Conservation (phyloP, 768 basidiomycete genomes). For the Flagelloscypha sp. region DNA sequence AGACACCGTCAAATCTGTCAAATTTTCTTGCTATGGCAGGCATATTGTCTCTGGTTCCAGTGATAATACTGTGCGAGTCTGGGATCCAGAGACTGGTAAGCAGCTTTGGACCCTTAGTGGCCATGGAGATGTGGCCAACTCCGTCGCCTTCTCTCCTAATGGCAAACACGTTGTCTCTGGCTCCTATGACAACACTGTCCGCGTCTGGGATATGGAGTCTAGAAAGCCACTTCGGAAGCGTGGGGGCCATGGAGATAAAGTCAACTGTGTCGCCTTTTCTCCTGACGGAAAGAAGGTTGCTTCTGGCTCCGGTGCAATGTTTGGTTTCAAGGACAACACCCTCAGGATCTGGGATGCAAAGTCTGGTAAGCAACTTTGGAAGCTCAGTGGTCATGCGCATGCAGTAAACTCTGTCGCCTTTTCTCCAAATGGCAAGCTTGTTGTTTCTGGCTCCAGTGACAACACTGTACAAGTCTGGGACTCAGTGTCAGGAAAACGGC, state of each 20-base stretch:
- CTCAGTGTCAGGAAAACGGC: too few species aligned
- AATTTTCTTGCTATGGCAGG: conserved; percentile 87
- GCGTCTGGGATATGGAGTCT: conserved; percentile 53
- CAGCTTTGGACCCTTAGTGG: conserved; percentile 40
- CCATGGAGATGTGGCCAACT: conserved; percentile 54
- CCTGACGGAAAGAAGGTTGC: conserved; percentile 78
- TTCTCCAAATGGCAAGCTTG: too few species aligned
- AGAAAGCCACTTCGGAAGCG: conserved; percentile 60
- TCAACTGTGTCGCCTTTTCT: conserved; percentile 74
- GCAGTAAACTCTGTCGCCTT: too few species aligned
- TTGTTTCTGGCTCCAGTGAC: too few species aligned
- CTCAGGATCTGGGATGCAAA: conserved; percentile 79
- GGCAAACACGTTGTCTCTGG: conserved; percentile 58
- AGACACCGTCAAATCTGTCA: conserved; percentile 90
- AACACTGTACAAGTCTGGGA: too few species aligned
- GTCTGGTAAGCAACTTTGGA: too few species aligned
- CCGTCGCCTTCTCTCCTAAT: conserved; percentile 50
- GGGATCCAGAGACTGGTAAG: too few species aligned
- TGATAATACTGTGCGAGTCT: conserved; percentile 27
- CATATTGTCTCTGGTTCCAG: conserved; percentile 88
- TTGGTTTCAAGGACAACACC: conserved; percentile 85
- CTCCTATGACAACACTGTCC: conserved; percentile 52
- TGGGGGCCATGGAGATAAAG: conserved; percentile 73
- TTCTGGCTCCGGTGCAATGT: conserved; percentile 74
- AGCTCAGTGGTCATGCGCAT: too few species aligned